Percentiles rank a stretch among this genome's conserved stretches.
Evolutionary conservation across 1,284 basidiomycete genomes (phyloP).

Genomic region (Cystobasidium slooffiae): DNA sequence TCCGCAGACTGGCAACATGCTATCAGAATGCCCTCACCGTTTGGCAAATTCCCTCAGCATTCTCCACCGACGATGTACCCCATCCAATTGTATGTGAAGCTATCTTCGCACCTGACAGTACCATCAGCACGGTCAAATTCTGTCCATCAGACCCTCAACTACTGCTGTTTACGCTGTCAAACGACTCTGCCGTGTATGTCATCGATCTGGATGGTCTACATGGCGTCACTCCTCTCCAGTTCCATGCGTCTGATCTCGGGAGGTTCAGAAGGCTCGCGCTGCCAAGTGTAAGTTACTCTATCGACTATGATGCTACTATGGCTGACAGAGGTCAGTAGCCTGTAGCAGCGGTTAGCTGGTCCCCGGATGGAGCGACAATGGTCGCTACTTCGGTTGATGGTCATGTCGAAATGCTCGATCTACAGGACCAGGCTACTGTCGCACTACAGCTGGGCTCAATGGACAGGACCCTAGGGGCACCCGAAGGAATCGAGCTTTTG

Average conservation of each 20-base stretch:
- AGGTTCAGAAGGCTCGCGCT: background rate
- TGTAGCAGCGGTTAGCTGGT: background rate
- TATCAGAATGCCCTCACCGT: slow-evolving; percentile 8
- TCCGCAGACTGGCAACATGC: slow-evolving; percentile 9
- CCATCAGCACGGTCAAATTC: slow-evolving; percentile 1
- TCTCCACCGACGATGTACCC: slow-evolving; percentile 21
- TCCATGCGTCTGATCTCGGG: no score
- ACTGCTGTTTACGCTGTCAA: background rate
- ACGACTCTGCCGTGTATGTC: background rate
- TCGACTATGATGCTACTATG: background rate
- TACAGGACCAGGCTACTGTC: no score
- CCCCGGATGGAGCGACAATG: background rate
- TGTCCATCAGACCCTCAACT: slow-evolving; percentile 1
- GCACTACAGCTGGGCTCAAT: background rate
- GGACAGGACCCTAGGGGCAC: background rate
- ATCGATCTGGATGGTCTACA: background rate
- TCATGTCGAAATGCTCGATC: background rate
- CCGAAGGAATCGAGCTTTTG: no score
- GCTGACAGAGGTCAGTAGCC: background rate
- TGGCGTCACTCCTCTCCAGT: background rate
- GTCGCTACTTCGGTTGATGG: background rate
- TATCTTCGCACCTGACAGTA: background rate
- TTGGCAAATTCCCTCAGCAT: slow-evolving; percentile 26
- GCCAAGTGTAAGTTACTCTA: background rate
- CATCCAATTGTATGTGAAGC: slow-evolving; percentile 8